Evolutionary conservation across 2,329 filamentous ascomycete species (phyloP), one percentile per base, ranked within the genome.

Genomic region (Cytospora piceicola): DNA sequence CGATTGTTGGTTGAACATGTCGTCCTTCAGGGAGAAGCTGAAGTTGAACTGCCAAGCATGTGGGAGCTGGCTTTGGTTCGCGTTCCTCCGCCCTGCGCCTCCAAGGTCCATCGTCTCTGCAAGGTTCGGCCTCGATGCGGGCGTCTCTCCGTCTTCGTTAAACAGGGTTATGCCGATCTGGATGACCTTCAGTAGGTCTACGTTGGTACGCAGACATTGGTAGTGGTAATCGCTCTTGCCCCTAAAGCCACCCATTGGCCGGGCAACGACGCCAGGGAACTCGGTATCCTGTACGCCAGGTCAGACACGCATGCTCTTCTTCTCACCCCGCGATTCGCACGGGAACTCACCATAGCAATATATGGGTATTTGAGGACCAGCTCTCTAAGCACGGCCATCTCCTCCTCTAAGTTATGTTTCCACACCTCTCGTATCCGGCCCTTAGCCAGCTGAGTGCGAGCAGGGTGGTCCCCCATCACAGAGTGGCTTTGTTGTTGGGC

Each of bases 11-110:
- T 96, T 95, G 79, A 96, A 98, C 95, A 99, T 99, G 79, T 99
- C 95, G 49, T 94, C 88, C 71, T 95, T 91, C 12, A 97, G 84
- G 1, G 93, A 95, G 78, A 98, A 99, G 72, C 94, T 90, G 80
- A 99, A 99, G 82, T 99, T 98, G 84, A 99, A 99, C 72, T 97
- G 94, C 95, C 95, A 99, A 22, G 94, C 96, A 75, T 91, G 96
- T 20, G 92, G 94, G 66, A 93, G 88, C 58, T 86, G 83, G 67
- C 77, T 72, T 65, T 78, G 81, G 58, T 70, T 76, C 24, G 76
- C 78, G 29, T 77, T 76, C 68, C 80, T 77, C 68, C 80, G 76
- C 39, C 73, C 76, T 22, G 74, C 77, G 36, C 75, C 72, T n/a
- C 73, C 75, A 27, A 78, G 69, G 4, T 82, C 80, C 20, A 72